phyloP scores from a whole-genome alignment of 164 flowering plant species.

The Cinnamomum chago region DNA sequence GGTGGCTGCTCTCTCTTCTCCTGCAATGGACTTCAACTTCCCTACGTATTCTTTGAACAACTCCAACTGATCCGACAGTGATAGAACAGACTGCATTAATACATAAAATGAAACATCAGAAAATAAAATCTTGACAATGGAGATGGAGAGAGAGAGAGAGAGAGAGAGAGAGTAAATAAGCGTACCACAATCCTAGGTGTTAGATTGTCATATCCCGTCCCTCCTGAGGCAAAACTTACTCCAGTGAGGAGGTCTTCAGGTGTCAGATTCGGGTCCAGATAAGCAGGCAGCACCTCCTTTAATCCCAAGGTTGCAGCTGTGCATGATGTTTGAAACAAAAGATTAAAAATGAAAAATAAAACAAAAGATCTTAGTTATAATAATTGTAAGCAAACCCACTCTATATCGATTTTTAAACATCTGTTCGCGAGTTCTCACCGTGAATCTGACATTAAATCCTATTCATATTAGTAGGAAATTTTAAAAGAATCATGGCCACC shows the following conservation, averaged over 20 bases:
- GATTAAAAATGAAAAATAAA: too few species aligned
- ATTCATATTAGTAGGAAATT: too few species aligned
- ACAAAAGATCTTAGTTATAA: too few species aligned
- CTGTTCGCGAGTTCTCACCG: too few species aligned
- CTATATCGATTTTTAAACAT: too few species aligned
- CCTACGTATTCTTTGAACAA: constrained; percentile 53
- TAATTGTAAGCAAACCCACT: too few species aligned
- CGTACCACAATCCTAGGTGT: constrained; percentile 17
- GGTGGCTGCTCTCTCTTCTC: constrained; percentile 41
- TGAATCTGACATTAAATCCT: too few species aligned
- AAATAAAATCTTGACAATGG: not conserved
- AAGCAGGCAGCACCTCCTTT: constrained; percentile 45
- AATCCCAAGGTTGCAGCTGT: constrained; percentile 26
- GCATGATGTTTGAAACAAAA: too few species aligned
- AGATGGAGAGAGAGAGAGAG: not conserved
- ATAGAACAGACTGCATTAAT: constrained; percentile 37
- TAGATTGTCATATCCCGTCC: constrained; percentile 43
- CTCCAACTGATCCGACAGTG: constrained; percentile 44
- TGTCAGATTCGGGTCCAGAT: constrained; percentile 33
- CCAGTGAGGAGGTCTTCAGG: constrained; percentile 47
- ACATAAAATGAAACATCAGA: too few species aligned
- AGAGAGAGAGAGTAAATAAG: not conserved
- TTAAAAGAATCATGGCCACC: too few species aligned
- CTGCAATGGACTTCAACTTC: constrained; percentile 40
- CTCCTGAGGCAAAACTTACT: constrained; percentile 62